phyloP scores from a whole-genome alignment of 148 eudicot species.

The Arctostaphylos glauca region DNA sequence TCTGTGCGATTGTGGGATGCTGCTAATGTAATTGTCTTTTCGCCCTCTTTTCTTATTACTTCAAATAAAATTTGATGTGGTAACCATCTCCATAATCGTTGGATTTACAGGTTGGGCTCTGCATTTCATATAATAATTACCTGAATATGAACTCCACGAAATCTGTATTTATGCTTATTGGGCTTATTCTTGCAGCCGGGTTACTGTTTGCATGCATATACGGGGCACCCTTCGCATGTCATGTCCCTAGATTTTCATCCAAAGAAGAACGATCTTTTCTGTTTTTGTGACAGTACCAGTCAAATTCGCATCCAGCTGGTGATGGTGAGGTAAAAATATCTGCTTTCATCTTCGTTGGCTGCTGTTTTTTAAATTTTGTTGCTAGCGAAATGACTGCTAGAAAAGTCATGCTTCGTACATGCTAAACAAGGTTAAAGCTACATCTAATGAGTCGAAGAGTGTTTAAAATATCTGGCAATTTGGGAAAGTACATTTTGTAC shows the following conservation, averaged over 20 bases:
- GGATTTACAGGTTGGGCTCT: conserved; percentile 20
- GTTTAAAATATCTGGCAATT: too few relatives aligned
- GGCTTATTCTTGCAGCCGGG: conserved; percentile 68
- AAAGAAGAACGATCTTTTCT: conserved; percentile 78
- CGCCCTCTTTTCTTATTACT: not conserved
- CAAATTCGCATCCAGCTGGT: too few relatives aligned
- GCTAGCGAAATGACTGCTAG: too few relatives aligned
- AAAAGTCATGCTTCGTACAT: too few relatives aligned
- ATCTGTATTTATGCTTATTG: not conserved
- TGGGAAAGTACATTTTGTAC: too few relatives aligned
- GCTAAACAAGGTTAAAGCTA: too few relatives aligned
- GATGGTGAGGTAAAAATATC: too few relatives aligned
- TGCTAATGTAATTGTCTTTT: conserved; percentile 50
- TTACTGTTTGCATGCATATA: conserved; percentile 64
- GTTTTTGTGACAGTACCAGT: conserved; percentile 82
- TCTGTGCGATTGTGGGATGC: conserved; percentile 95
- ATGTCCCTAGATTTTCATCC: conserved; percentile 99
- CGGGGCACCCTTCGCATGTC: conserved; percentile 70
- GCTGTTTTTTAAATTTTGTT: too few relatives aligned
- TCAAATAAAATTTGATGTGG: not conserved
- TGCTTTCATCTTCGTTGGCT: too few relatives aligned
- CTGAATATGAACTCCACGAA: not conserved
- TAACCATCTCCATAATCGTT: not conserved
- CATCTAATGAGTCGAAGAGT: too few relatives aligned
- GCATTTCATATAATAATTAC: not conserved